A percentile compares a stretch with the other conserved stretches of the same genome.
Evolutionary conservation across 139 green algal genomes (phyloP).

Genomic region (Chara braunii): DNA sequence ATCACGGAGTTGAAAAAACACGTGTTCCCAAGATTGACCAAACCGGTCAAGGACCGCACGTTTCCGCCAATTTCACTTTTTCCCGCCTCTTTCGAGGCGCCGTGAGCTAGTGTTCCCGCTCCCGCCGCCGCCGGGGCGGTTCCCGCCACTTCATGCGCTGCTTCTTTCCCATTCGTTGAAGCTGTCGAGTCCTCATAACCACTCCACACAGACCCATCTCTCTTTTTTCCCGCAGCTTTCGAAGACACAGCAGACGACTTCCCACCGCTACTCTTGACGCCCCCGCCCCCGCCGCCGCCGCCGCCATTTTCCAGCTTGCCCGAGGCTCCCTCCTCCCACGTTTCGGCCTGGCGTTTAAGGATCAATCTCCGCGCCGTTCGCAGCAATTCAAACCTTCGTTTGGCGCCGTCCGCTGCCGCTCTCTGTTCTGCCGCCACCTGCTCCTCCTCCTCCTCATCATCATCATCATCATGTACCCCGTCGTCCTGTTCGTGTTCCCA

Average conservation of each 20-base stretch:
- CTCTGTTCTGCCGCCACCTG: neutral
- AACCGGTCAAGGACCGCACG: neutral
- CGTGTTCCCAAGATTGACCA: slow-evolving; percentile 36
- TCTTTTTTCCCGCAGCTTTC: neutral
- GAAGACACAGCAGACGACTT: neutral
- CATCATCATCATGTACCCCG: neutral
- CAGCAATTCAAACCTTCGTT: too few species aligned
- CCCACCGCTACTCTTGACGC: neutral
- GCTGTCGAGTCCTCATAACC: neutral
- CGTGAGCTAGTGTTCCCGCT: neutral
- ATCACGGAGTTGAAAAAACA: slow-evolving; percentile 43
- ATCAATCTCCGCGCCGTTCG: too few species aligned
- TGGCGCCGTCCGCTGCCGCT: neutral
- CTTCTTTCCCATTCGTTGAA: neutral
- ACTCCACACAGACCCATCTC: neutral
- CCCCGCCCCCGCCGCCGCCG: neutral
- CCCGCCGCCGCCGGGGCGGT: neutral
- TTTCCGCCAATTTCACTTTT: neutral
- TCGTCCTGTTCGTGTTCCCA: neutral
- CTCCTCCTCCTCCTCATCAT: neutral
- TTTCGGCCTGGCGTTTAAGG: too few species aligned
- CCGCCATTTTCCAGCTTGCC: too few species aligned
- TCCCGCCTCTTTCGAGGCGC: neutral
- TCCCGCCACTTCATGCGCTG: neutral
- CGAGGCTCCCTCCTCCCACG: too few species aligned